Percentiles rank a stretch among this genome's conserved stretches.
Evolutionary conservation across 1,139 yeast genomes (phyloP).

Genomic region (Lodderomyces parapsilosis): DNA sequence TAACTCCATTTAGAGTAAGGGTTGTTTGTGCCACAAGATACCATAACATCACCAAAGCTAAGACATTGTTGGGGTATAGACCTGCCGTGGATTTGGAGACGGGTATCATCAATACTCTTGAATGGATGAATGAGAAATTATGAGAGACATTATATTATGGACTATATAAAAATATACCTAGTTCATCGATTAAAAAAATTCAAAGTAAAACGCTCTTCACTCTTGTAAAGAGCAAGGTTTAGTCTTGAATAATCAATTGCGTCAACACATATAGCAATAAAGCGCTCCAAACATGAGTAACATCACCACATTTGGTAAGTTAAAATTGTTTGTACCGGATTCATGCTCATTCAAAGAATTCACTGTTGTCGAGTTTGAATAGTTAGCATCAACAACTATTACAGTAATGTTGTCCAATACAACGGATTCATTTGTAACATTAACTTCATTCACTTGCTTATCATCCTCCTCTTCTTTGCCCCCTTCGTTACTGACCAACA

Average conservation of each 20-base stretch:
- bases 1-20: constrained; percentile 92
- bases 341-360: background rate
- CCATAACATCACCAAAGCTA: constrained; percentile 89
- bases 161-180: background rate
- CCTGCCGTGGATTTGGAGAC: constrained; percentile 82
- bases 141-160: constrained; percentile 4
- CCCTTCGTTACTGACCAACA: too few species aligned
- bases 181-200: too few species aligned
- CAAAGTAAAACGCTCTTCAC: background rate
- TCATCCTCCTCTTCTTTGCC: constrained; percentile 8
- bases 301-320: background rate
- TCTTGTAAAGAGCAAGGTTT: background rate
- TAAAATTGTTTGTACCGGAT: background rate
- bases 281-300: background rate
- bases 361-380: background rate
- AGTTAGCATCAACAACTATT: background rate
- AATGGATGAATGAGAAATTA: constrained; percentile 79
- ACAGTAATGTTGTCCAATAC: background rate
- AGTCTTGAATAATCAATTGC: too few species aligned
- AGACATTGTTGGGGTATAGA: constrained; percentile 67
- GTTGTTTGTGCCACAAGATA: constrained; percentile 94
- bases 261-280: too few species aligned
- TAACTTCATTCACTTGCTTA: background rate
- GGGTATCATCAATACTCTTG: constrained; percentile 78
- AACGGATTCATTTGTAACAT: background rate